Percentiles rank a stretch among this genome's conserved stretches.
phyloP scores from a whole-genome alignment of 768 basidiomycete genomes.

The Lactifluus rugatus region DNA sequence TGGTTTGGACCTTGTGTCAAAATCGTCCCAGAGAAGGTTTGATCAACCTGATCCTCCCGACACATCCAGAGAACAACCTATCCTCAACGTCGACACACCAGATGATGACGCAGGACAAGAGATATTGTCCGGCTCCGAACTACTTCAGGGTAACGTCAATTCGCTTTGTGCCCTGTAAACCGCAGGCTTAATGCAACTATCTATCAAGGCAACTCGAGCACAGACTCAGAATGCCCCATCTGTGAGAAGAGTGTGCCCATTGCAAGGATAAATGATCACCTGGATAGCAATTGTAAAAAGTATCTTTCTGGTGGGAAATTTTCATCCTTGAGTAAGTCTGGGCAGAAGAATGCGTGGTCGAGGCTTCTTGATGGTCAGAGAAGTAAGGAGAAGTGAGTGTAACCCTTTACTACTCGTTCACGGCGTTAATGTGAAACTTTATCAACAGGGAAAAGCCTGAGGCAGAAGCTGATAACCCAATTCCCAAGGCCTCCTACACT shows the following conservation, averaged over 20 bases:
- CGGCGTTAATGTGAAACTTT: neutral
- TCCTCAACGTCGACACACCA: neutral
- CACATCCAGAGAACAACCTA: neutral
- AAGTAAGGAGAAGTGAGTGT: constrained; percentile 16
- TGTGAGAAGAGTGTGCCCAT: constrained; percentile 21
- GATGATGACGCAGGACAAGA: neutral
- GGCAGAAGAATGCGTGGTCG: constrained; percentile 19
- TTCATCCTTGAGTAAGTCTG: constrained; percentile 5
- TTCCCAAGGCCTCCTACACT: constrained; percentile 24
- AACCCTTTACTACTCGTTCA: neutral
- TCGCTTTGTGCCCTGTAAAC: neutral
- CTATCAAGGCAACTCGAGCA: neutral
- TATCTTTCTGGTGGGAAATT: neutral
- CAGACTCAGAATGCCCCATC: constrained; percentile 3
- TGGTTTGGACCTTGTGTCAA: neutral
- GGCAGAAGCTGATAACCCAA: neutral
- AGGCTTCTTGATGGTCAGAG: constrained; percentile 13
- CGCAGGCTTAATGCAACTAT: neutral
- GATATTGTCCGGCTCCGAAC: neutral
- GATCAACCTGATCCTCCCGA: neutral
- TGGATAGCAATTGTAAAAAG: constrained; percentile 28
- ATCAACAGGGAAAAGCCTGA: neutral
- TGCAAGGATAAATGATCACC: constrained; percentile 26
- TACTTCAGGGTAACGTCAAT: neutral
- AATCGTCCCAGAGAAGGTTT: neutral